Evolutionary conservation across 2,329 filamentous ascomycete genomes (phyloP).

Genomic region (Cryphonectria nitschkei): DNA sequence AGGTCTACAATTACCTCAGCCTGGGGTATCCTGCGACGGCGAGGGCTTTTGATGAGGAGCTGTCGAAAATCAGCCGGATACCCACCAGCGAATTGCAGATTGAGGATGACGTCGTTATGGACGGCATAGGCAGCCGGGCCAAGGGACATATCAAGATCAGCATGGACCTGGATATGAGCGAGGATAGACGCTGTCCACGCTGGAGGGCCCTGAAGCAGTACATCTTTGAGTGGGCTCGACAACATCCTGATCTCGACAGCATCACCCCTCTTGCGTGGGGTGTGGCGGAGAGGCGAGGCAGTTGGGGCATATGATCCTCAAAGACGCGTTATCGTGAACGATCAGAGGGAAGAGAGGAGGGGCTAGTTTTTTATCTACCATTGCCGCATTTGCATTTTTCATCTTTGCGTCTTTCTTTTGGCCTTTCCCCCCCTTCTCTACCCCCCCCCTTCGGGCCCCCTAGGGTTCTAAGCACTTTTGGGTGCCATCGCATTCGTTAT

Average conservation of each 20-base stretch:
- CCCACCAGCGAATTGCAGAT: conserved; percentile 68
- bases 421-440: too few species aligned
- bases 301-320: conserved; percentile 66
- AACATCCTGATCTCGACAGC: conserved; percentile 75
- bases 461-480: neutral
- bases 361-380: neutral
- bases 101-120: conserved; percentile 67
- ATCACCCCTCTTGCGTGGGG: conserved; percentile 68
- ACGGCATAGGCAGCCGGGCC: conserved; percentile 45
- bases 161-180: conserved; percentile 50
- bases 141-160: conserved; percentile 78
- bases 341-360: neutral
- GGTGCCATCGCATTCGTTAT: neutral
- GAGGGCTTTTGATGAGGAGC: conserved; percentile 79
- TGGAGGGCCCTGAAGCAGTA: conserved; percentile 87
- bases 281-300: conserved; percentile 67
- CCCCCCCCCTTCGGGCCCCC: too few species aligned
- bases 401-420: neutral
- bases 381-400: neutral
- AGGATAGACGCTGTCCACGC: conserved; percentile 63
- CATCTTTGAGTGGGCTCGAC: conserved; percentile 85
- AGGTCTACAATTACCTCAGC: conserved; percentile 96
- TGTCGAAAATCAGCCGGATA: conserved; percentile 79
- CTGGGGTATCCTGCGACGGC: conserved; percentile 89
- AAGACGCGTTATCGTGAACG: neutral